Evolutionary conservation across 2,329 filamentous ascomycete genomes (phyloP), one percentile per base, ranked within the genome.

Genomic region (Fusarium musae): DNA sequence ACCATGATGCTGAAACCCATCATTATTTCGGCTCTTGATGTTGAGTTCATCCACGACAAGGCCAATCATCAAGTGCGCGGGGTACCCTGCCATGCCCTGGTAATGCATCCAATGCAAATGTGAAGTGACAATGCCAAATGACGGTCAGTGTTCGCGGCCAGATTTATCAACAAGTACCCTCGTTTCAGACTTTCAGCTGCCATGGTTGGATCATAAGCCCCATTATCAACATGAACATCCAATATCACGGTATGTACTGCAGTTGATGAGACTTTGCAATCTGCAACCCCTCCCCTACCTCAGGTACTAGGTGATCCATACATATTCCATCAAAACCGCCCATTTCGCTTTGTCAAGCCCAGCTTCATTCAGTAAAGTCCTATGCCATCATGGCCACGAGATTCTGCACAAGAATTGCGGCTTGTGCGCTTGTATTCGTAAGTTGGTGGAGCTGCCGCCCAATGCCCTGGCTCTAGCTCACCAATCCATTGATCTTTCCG

Each of bases 1-100:
- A 37, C 71, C 71, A 72, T 74, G 52, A 72, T 74, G 60, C 68
- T 70, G 66, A 69, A 68, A 60, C 60, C 59, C 59, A 73, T 75
- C 69, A 75, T 70, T 53, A 63, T 56, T 61, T 63, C 59, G 39
- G 57, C 53, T 60, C 49, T 39, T 44, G 53, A 47, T 36, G 32
- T 50, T 50, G 32, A 26, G 44, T 60, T 52, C 58, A 58, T 58
- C 32, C 47, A 44, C 32, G 36, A 62, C 23, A 58, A 37, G 50
- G 47, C 59, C 59, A 74, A 75, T 73, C 53, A 58, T 60, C n/a
- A 50, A 52, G 30, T 60, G 63, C 63, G 57, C 52, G 59, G 62
- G 66, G 72, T 70, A 67, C 42, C 52, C 49, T 66, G 43, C 43
- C 42, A 47, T 73, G 54, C 46, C 42, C 23, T 54, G 34, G 19